phyloP scores from a whole-genome alignment of 2,329 filamentous ascomycete species.

The Fusarium liriodendri region DNA sequence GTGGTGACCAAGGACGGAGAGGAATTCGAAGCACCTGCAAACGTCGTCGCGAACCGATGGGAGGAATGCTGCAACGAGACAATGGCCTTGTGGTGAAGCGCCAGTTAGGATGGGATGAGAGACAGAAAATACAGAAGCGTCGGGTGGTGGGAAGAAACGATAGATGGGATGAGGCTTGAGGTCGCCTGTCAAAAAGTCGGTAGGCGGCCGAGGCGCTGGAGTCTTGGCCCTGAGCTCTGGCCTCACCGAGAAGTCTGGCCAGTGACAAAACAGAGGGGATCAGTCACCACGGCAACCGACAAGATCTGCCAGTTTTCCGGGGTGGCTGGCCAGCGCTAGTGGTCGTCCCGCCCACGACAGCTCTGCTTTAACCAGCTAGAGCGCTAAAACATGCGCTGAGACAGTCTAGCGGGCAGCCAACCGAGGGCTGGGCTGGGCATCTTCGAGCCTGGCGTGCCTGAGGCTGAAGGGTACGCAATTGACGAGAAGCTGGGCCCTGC shows the following conservation, averaged over 20 bases:
- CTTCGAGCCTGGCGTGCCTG: background rate
- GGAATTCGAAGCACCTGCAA: conserved; percentile 20
- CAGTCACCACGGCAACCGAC: conserved; percentile 13
- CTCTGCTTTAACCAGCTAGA: conserved; percentile 4
- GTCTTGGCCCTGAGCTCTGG: background rate
- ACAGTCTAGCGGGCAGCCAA: background rate
- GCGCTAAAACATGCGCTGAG: conserved; percentile 20
- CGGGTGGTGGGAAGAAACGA: conserved; percentile 21
- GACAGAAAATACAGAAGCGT: conserved; percentile 24
- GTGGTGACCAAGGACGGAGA: conserved; percentile 9
- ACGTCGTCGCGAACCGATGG: background rate
- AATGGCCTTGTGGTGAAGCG: conserved; percentile 23
- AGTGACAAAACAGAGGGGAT: conserved; percentile 22
- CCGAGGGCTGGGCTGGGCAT: background rate
- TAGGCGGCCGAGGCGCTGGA: conserved; percentile 34
- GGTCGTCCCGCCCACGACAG: conserved; percentile 29
- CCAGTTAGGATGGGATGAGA: conserved; percentile 12
- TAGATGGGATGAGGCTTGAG: conserved; percentile 25
- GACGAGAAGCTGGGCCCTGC: too few relatives aligned
- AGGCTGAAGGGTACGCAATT: background rate
- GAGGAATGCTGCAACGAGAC: conserved; percentile 19
- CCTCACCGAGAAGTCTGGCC: background rate
- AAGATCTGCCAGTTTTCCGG: background rate
- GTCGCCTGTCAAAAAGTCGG: conserved; percentile 38
- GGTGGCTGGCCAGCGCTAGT: conserved; percentile 14